Evolutionary conservation across 352 stramenopile genomes (phyloP).

Genomic region (Phytophthora melonis): DNA sequence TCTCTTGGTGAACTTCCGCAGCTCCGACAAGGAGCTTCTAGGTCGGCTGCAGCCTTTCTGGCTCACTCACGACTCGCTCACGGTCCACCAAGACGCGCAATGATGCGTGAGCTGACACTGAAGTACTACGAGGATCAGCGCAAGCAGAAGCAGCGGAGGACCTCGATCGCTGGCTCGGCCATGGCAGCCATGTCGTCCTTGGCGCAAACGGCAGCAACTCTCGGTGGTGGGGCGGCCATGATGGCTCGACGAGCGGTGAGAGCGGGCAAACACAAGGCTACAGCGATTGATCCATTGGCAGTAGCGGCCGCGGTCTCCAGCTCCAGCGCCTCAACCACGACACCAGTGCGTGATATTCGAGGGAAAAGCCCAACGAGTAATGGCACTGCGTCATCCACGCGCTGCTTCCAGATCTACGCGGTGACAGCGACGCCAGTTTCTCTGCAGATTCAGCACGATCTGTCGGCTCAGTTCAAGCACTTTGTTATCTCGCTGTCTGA

Average conservation of each 20-base stretch:
- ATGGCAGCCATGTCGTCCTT: slow-evolving; percentile 21
- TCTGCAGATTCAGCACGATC: slow-evolving; percentile 19
- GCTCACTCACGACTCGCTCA: slow-evolving; percentile 18
- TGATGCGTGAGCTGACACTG: slow-evolving; percentile 31
- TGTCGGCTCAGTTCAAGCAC: slow-evolving; percentile 35
- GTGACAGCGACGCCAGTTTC: slow-evolving; percentile 36
- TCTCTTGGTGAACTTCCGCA: slow-evolving; percentile 52
- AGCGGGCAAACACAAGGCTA: slow-evolving; percentile 1
- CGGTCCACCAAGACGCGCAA: slow-evolving; percentile 19
- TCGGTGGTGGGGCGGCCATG: neutral
- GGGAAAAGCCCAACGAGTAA: neutral
- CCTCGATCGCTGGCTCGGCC: slow-evolving; percentile 15
- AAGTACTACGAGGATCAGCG: slow-evolving; percentile 35
- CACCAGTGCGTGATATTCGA: neutral
- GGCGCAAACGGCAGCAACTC: neutral
- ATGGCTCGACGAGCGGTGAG: slow-evolving; percentile 19
- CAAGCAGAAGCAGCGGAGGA: slow-evolving; percentile 25
- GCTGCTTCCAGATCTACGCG: slow-evolving; percentile 60
- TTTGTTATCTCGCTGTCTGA: slow-evolving; percentile 30
- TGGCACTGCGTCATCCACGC: neutral
- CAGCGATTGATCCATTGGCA: slow-evolving; percentile 9
- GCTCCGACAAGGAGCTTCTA: slow-evolving; percentile 19
- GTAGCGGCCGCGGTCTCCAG: slow-evolving; percentile 3
- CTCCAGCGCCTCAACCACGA: neutral
- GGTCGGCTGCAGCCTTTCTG: slow-evolving; percentile 34